These are phyloP conservation scores for Colletotrichum tropicicola DNA, from an alignment of 2,329 filamentous ascomycete genomes.

Conservation along the genomic window DNA sequence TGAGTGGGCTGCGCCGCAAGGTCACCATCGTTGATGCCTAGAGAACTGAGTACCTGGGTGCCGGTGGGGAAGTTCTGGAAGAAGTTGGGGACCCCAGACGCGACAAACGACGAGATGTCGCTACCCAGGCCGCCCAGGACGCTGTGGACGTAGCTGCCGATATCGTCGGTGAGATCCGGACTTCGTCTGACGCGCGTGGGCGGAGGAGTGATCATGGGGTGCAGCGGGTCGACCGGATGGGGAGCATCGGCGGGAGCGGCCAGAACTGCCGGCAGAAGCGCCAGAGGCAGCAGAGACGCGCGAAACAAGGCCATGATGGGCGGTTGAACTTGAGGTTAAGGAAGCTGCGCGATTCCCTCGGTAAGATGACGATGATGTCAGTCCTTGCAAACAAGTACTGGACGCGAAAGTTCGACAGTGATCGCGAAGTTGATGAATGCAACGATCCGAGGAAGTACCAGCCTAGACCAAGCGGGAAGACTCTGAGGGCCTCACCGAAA, in stretches of 20 bases:
- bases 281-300: slow-evolving; percentile 11
- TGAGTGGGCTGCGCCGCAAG: slow-evolving; percentile 72
- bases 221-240: slow-evolving; percentile 17
- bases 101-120: slow-evolving; percentile 66
- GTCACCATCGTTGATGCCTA: slow-evolving; percentile 67
- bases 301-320: slow-evolving; percentile 14
- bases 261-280: slow-evolving; percentile 26
- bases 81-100: slow-evolving; percentile 72
- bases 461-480: background rate
- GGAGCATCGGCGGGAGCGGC: slow-evolving; percentile 29
- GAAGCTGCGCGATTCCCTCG: background rate
- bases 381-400: background rate
- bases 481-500: background rate
- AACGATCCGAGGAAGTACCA: background rate
- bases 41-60: slow-evolving; percentile 65
- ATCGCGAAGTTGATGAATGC: background rate
- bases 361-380: background rate
- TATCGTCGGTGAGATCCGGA: slow-evolving; percentile 45
- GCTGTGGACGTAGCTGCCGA: slow-evolving; percentile 60
- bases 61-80: slow-evolving; percentile 74
- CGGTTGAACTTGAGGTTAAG: too few species aligned
- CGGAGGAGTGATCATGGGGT: slow-evolving; percentile 38
- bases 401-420: background rate
- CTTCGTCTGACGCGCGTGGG: slow-evolving; percentile 17
- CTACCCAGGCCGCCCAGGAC: slow-evolving; percentile 61